Evolutionary conservation across 2,329 filamentous ascomycete genomes (phyloP).

Genomic region (Didymella pomorum): DNA sequence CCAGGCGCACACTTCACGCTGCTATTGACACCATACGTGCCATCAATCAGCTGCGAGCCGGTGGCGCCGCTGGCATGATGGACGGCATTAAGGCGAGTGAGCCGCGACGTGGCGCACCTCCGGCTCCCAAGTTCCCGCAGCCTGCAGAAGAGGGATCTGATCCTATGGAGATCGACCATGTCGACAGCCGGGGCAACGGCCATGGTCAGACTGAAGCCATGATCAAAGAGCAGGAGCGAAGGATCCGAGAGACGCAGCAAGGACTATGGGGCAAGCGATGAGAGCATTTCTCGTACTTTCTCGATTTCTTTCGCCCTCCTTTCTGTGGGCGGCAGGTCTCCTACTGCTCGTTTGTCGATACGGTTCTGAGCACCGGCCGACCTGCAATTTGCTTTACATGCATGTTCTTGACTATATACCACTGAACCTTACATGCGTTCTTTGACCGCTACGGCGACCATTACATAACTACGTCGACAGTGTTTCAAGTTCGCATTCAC

Average conservation of each 20-base stretch:
- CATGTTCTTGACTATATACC: conserved; percentile 16
- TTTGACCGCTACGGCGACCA: neutral
- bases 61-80: conserved; percentile 66
- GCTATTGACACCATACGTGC: conserved; percentile 73
- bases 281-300: neutral
- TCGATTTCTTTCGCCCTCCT: conserved; percentile 2
- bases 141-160: conserved; percentile 43
- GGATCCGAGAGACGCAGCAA: conserved; percentile 65
- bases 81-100: conserved; percentile 66
- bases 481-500: neutral
- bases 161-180: conserved; percentile 56
- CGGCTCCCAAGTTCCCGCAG: conserved; percentile 43
- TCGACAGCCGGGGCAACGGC: conserved; percentile 66
- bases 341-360: conserved; percentile 2
- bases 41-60: conserved; percentile 72
- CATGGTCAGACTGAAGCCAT: conserved; percentile 69
- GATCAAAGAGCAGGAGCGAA: conserved; percentile 67
- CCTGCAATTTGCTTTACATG: conserved; percentile 6
- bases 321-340: neutral
- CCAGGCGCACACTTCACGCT: conserved; percentile 69
- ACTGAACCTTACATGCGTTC: conserved; percentile 1
- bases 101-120: conserved; percentile 53
- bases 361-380: conserved; percentile 13
- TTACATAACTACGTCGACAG: neutral
- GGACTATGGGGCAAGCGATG: conserved; percentile 61